Conservation (phyloP, 2,329 filamentous ascomycete species). For the Ceratocystis diversiconidia region DNA sequence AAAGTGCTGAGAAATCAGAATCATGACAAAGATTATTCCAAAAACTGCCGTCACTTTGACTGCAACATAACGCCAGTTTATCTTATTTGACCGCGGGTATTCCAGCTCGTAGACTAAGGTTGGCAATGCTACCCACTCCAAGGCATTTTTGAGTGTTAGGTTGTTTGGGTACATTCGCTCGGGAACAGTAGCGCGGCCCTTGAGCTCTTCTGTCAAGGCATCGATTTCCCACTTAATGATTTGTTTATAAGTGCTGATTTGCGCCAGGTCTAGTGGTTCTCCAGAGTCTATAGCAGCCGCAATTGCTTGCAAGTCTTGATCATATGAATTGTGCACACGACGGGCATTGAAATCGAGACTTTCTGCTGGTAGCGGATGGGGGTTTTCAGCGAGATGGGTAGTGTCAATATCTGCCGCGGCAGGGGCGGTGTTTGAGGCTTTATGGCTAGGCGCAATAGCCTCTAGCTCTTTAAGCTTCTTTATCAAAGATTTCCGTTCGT, state of each 20-base stretch:
- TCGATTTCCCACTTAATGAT: constrained; percentile 55
- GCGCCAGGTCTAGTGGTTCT: constrained; percentile 44
- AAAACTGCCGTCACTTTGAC: constrained; percentile 59
- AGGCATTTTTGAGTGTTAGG: constrained; percentile 48
- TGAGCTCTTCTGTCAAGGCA: constrained; percentile 48
- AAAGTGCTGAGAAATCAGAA: constrained; percentile 59
- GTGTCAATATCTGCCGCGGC: constrained; percentile 19
- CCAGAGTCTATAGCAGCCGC: constrained; percentile 27
- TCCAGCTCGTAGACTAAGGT: constrained; percentile 68
- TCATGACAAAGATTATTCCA: constrained; percentile 64
- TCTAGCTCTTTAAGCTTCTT: constrained; percentile 44
- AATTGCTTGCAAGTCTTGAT: constrained; percentile 40
- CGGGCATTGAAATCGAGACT: constrained; percentile 8
- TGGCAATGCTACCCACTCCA: constrained; percentile 60
- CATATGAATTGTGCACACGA: constrained; percentile 40
- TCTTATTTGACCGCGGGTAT: constrained; percentile 53
- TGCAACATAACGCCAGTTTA: constrained; percentile 60
- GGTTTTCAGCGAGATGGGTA: constrained; percentile 19
- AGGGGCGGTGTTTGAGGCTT: constrained; percentile 15
- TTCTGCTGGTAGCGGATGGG: constrained; percentile 12
- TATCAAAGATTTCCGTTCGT: constrained; percentile 33
- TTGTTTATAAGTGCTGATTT: constrained; percentile 49
- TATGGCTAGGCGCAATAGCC: constrained; percentile 8
- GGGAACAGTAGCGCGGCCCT: constrained; percentile 41
- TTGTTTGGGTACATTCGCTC: constrained; percentile 52